These are phyloP conservation scores for Phaffia rhodozyma DNA, from an alignment of 1,284 basidiomycete genomes.

Conservation along the genomic window DNA sequence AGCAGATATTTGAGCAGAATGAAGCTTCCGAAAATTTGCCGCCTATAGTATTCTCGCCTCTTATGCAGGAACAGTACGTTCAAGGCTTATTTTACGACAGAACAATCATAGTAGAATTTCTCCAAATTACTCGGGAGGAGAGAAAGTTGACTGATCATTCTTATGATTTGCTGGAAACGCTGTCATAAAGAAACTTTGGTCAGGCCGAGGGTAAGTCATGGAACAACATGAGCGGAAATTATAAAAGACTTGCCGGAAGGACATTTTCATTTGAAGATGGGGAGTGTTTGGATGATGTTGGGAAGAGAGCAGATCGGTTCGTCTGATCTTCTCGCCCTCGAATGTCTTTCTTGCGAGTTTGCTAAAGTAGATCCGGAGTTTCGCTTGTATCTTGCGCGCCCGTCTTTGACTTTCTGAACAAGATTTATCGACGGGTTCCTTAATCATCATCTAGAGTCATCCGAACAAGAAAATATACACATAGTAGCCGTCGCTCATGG, in stretches of 20 bases:
- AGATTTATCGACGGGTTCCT: too few relatives aligned
- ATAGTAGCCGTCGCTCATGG: constrained; percentile 36
- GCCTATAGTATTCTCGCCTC: constrained; percentile 25
- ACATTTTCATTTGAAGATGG: constrained; percentile 31
- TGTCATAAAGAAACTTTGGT: constrained; percentile 28
- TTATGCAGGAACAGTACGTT: constrained; percentile 31
- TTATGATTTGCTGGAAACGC: too few relatives aligned
- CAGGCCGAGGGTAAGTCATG: constrained; percentile 31
- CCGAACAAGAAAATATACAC: constrained; percentile 21
- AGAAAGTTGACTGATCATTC: not conserved
- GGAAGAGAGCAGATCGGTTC: constrained; percentile 31
- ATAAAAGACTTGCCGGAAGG: constrained; percentile 17
- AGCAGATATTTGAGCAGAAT: constrained; percentile 30
- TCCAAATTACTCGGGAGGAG: too few relatives aligned
- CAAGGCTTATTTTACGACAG: too few relatives aligned
- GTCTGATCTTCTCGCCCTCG: constrained; percentile 16
- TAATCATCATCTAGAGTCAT: not conserved
- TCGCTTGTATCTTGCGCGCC: not conserved
- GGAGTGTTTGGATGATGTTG: constrained; percentile 34
- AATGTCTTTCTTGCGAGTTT: not conserved
- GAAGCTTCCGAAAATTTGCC: constrained; percentile 27
- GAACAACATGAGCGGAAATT: constrained; percentile 23
- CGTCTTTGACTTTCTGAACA: not conserved
- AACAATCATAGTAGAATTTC: too few relatives aligned
- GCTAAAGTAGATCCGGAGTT: not conserved